These are phyloP conservation scores for Trypanosoma conorhini DNA, from an alignment of 208 protist species.

Conservation along the genomic window DNA sequence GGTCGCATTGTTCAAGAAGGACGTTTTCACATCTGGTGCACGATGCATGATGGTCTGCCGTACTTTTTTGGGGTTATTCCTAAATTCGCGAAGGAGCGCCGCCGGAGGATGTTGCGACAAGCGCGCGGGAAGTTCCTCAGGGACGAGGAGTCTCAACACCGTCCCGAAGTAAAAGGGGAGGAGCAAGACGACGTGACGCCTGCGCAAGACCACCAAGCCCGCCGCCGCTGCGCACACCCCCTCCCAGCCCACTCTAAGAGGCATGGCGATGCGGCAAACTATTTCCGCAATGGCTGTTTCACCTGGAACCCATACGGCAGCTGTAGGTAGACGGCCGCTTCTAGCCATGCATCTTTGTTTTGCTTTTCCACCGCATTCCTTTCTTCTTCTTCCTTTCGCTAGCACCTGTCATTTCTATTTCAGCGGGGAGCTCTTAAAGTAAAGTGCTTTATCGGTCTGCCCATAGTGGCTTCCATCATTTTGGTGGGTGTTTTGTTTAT, in stretches of 20 bases:
- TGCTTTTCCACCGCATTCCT: too few relatives aligned
- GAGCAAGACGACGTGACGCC: background rate
- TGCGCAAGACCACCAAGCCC: background rate
- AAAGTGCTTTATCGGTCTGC: too few relatives aligned
- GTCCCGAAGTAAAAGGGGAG: background rate
- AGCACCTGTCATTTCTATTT: too few relatives aligned
- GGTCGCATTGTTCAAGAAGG: slow-evolving; percentile 53
- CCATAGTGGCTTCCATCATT: too few relatives aligned
- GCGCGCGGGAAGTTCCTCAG: background rate
- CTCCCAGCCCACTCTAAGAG: background rate
- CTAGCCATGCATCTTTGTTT: too few relatives aligned
- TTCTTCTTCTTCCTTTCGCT: too few relatives aligned
- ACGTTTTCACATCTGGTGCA: slow-evolving; percentile 68
- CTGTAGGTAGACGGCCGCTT: background rate
- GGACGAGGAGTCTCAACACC: background rate
- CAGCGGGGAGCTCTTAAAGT: too few relatives aligned
- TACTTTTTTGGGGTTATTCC: slow-evolving; percentile 69
- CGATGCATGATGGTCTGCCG: slow-evolving; percentile 48
- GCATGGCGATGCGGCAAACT: slow-evolving; percentile 4
- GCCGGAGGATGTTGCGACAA: background rate
- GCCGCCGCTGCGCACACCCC: background rate
- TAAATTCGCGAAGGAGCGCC: slow-evolving; percentile 50
- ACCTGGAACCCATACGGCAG: slow-evolving; percentile 22
- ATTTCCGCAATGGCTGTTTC: slow-evolving; percentile 17
- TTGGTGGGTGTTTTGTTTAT: too few relatives aligned